Base-by-base conservation (phyloP, 1,284 basidiomycete genomes). In the Cryptococcus hybrid region DNA sequence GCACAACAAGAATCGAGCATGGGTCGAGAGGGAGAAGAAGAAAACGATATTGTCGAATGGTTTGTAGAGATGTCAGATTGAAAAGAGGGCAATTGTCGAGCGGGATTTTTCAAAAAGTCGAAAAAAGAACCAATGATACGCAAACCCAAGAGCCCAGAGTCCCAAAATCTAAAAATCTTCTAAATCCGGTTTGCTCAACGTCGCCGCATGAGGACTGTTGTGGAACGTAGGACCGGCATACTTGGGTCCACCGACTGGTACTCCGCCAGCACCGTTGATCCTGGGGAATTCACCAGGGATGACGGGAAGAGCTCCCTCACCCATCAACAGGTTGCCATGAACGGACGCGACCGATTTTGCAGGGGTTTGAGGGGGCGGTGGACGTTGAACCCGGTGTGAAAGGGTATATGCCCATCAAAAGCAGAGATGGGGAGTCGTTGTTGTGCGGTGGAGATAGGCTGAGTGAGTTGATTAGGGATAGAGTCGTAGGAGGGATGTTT, bases 141-240 rank as follows among this genome's bases (percentile, higher is more conserved):
- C 24, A 24, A 24, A 24, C 39, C 39, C 9, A 42, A 42, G 39
- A 42, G n/a, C 39, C 39, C 39, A 42, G n/a, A 42, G 39, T n/a
- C 39, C 39, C 9, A 42, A 42, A 42, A 42, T n/a, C 58, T 64
- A 76, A 51, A 75, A 76, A 65, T 76, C 74, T 54, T 74, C 70
- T 40, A 75, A 60, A 49, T 76, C 73, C 39, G 76, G 76, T 60
- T 74, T 72, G 12, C 73, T 69, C 30, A 78, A 59, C 11, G 65
- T 63, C 37, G 59, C 62, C 4, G 69, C 72, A 44, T 69, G 67
- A 47, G 76, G 76, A 7, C 74, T 74, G 60, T 76, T 76, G 61
- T 78, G 76, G 61, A 76, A 76, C 4, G 71, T 74, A 46, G 74
- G 73, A n/a, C 75, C 75, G 7, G 76, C 76, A 57, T 78, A 78